Evolutionary conservation across 2,329 filamentous ascomycete species (phyloP), one percentile per base, ranked within the genome.

Genomic region (Zasmidium citrigriseum): DNA sequence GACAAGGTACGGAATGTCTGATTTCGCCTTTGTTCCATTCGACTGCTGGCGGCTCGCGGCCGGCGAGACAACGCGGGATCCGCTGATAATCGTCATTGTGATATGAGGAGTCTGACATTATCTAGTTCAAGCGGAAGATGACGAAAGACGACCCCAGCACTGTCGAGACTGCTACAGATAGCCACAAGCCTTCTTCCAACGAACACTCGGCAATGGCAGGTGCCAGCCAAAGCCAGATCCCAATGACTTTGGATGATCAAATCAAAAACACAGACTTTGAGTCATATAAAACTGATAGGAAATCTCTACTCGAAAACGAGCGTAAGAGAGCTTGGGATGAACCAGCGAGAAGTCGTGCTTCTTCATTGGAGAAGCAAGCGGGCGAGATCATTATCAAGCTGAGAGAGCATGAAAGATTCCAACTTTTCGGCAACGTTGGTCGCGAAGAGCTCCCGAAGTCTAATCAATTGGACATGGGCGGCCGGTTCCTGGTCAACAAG

Each of bases 401-500:
- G 11, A 69, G 77, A n/a, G 77, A 80, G 57, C 69, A 74, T 62
- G 78, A 80, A 62, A 69, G 78, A 2, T 65, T 67, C 23, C 60
- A 67, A 7, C 66, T 74, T 0, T 80, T 77, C 54, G 78, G 78
- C 18, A 79, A 79, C 52, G 55, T 71, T 5, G 70, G 77, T 1
- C 72, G 74, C 2, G 78, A 80, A 64, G 70, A 70, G 0, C 66
- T 80, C 3, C 78, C 78, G 16, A 68, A 61, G 2, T 58, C 67
- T 0, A 54, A 73, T 0, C 75, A 76, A 3, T 68, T 68, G n/a
- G 78, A 80, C 53, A 78, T 80, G 76, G 78, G 78, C 10, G 78
- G 78, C 7, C 76, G 77, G 34, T 80, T 78, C 57, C 68, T 80
- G 2, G 75, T 75, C 20, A 79, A 79, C 66, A 76, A 75, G 59